Evolutionary conservation across 2,329 filamentous ascomycete genomes (phyloP).

Genomic region (Emericellopsis atlantica): DNA sequence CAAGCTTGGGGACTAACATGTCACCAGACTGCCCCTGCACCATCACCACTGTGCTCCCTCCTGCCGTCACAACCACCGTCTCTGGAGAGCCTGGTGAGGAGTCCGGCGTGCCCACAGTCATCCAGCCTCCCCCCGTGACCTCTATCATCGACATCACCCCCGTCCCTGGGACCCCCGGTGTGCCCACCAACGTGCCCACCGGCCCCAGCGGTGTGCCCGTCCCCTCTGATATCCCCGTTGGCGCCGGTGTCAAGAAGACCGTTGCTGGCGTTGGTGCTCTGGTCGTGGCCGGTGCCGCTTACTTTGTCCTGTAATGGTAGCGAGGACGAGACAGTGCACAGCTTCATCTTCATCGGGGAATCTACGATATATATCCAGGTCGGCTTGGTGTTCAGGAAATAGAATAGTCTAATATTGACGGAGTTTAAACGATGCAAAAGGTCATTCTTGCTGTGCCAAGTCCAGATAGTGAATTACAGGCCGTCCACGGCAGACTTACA

Average conservation of each 20-base stretch:
- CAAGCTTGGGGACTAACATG: conserved; percentile 10
- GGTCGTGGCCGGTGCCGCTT: not conserved
- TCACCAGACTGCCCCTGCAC: conserved; percentile 33
- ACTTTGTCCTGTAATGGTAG: not conserved
- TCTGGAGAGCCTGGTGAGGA: not conserved
- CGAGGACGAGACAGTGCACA: too few species aligned
- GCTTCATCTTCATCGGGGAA: too few species aligned
- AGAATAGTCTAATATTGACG: not conserved
- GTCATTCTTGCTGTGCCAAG: too few species aligned
- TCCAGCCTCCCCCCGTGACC: not conserved
- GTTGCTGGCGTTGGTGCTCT: conserved; percentile 17
- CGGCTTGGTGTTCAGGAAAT: not conserved
- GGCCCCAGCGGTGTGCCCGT: conserved; percentile 7
- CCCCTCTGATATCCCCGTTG: conserved; percentile 4
- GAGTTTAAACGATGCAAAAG: too few species aligned
- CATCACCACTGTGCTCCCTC: conserved; percentile 14
- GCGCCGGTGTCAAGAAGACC: conserved; percentile 18
- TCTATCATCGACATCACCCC: conserved; percentile 1
- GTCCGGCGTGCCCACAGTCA: not conserved
- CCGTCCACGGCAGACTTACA: too few species aligned
- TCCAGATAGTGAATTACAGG: too few species aligned
- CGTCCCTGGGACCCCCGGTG: conserved; percentile 2
- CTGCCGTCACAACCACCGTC: not conserved
- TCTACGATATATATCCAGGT: not conserved
- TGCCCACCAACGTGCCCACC: conserved; percentile 2